A percentile compares a stretch with the other conserved stretches of the same genome.
phyloP scores from a whole-genome alignment of 371 early-diverging fungal genomes.

The Mortierella sp. region DNA sequence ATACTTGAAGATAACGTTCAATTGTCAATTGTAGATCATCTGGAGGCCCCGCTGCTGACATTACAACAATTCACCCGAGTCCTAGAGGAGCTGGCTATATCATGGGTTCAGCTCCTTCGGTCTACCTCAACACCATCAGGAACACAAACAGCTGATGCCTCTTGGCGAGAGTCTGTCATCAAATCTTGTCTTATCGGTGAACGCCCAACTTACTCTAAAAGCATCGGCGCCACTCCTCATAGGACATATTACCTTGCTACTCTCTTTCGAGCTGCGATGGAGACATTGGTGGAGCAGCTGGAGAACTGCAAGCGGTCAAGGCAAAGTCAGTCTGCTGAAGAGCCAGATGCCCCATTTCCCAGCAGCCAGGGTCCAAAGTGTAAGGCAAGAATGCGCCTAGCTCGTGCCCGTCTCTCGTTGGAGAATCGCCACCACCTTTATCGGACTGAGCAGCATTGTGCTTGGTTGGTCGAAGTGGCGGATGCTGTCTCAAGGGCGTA shows the following conservation, averaged over 20 bases:
- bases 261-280: slow-evolving; percentile 2
- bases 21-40: slow-evolving; percentile 5
- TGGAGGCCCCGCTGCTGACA: slow-evolving; percentile 1
- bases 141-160: not conserved
- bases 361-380: not conserved
- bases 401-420: slow-evolving; percentile 1
- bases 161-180: not conserved
- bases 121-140: not conserved
- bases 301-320: not conserved
- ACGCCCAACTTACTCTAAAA: not conserved
- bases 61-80: slow-evolving; percentile 7
- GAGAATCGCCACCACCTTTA: not conserved
- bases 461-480: slow-evolving; percentile 5
- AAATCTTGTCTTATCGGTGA: not conserved
- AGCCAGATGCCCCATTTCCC: no score
- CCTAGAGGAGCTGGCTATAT: not conserved
- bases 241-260: not conserved
- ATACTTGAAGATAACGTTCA: no score
- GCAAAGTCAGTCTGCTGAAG: not conserved
- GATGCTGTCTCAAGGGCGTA: not conserved
- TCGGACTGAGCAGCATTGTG: slow-evolving; percentile 2
- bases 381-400: not conserved
- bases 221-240: not conserved
- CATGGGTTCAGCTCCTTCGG: slow-evolving; percentile 8
- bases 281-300: slow-evolving; percentile 4